Evolutionary conservation across 331 rosid genomes (phyloP), one percentile per base, ranked within the genome.

Genomic region (Arachis monticola): DNA sequence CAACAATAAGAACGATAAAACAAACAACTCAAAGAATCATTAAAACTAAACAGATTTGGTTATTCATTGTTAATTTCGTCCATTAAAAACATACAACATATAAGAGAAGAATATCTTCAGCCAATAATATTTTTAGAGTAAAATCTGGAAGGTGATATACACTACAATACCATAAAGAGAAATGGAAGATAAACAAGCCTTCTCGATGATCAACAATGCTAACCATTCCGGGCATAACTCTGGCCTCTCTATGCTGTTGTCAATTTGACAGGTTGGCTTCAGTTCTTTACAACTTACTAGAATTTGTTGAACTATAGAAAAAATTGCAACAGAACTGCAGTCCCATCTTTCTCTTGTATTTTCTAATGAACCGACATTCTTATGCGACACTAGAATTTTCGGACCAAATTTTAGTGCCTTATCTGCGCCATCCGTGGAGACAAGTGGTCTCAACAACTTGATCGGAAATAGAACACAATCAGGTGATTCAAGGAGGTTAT

Each of bases 141-240:
- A 58, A 68, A 55, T 52, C 66, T 41, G 27, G 70, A 80, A 75
- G 31, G 48, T 56, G 31, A 53, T 35, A 57, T 69, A 56, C 47
- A 65, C 30, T 77, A 66, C 62, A 45, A 53, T 79, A 75, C 82
- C 88, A 75, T 84, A 96, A 77, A 92, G 92, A 81, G 96, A 87
- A 77, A 95, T 82, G 66, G 98, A 85, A 73, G 98, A 87, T 80
- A 88, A 77, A 87, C 99, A 95, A 78, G 97, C 97, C 87, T 90
- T 95, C 92, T 95, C 99, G 75, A 92, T 86, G 17, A 94, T 90
- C 82, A 95, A 90, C 86, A 95, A 84, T 40, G 96, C 86, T 80
- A 95, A 85, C 99, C 99, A 95, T 85, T 92, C 89, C 64, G 96
- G 94, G 85, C 97, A 84, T 75, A 95, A 79, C 77, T 95, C 97